Evolutionary conservation across 2,329 filamentous ascomycete species (phyloP), one percentile per base, ranked within the genome.

Genomic region (Teratosphaeria destructans): DNA sequence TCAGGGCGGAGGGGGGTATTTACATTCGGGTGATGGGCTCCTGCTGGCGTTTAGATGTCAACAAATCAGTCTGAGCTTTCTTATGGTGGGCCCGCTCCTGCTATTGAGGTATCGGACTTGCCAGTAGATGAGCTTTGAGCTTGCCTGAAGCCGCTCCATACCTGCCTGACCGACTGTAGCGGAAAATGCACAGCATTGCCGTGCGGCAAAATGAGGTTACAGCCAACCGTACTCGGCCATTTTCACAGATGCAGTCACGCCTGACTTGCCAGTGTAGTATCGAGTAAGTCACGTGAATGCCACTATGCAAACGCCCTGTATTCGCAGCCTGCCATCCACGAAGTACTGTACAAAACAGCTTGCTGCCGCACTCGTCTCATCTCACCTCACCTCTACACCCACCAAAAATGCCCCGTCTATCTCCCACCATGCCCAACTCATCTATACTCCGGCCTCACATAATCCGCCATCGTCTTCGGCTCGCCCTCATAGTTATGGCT

Each of bases 391-490:
- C 43, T 23, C 43, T 19, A 49, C 43, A 19, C 16, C 43, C 43
- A 23, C 23, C 43, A 49, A 49, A n/a, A 19, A 23, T n/a, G 43
- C 19, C 43, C n/a, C n/a, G 1, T 16, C 37, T 43, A 14, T 43
- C 12, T 43, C 37, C 16, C 37, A 14, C 37, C 10, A 14, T 43
- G 11, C 12, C 16, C 37, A 43, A 49, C 55, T 43, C 93, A 95
- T 82, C 86, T 85, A 84, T 97, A 99, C 75, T 96, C 86, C 63
- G 92, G 90, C 84, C 89, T 91, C 79, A 99, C 86, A 78, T 84
- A 97, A 82, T 99, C 89, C 77, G 90, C 90, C 75, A 97, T 93
- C 70, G 90, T 96, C 87, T 96, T 96, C 75, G 91, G 90, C 79
- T 95, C 90, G 65, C 71, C 76, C 77, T 87, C 84, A 74, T 81